Evolutionary conservation across 202 grass and related monocot genomes (phyloP), one percentile per base, ranked within the genome.

Genomic region (Panicum virgatum): DNA sequence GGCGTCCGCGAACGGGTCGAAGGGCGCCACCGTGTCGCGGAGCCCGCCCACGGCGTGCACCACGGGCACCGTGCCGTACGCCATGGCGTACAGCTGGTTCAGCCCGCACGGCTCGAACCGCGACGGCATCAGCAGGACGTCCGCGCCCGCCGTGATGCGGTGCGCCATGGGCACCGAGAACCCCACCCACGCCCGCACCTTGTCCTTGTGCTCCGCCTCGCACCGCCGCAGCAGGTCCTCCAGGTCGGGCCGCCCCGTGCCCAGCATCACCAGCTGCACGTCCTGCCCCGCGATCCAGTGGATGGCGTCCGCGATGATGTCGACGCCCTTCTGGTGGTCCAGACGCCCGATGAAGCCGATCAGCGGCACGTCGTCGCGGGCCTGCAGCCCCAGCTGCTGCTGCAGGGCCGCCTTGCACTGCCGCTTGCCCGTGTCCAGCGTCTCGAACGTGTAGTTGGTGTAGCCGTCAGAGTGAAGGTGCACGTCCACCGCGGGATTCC

Each of bases 51-150:
- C 94, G 27, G 91, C 87, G 86, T 97, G 94, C 82, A 94, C 94
- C 67, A 97, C 91, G 42, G 94, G 94, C 46, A 94, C 82, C 1
- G 89, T 97, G 43, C 94, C 94, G 72, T 97, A 97, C 48, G 86
- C 84, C 91, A 94, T 94, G 9, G 94, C 91, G 67, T 97, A 97
- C 15, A 97, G 88, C 83, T 97, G 94, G 85, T 97, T 94, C 66
- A 97, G 82, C 48, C 94, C 94, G 86, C 94, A 97, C 48, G 94
- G 94, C 89, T 97, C 91, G 73, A 94, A 97, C 77, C 85, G 82
- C 16, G 94, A 97, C 61, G 91, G 94, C 94, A 94, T 97, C 14
- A 94, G 68, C 18, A 97, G 42, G 3, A 92, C 42, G 57, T 97
- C 91, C 11, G 87, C 85, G n/a, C 89, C 91, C 71, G 94, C 87